Percentiles rank a stretch among this genome's conserved stretches.
Evolutionary conservation across 441 rosid genomes (phyloP).

Genomic region (Macaranga tanarius): DNA sequence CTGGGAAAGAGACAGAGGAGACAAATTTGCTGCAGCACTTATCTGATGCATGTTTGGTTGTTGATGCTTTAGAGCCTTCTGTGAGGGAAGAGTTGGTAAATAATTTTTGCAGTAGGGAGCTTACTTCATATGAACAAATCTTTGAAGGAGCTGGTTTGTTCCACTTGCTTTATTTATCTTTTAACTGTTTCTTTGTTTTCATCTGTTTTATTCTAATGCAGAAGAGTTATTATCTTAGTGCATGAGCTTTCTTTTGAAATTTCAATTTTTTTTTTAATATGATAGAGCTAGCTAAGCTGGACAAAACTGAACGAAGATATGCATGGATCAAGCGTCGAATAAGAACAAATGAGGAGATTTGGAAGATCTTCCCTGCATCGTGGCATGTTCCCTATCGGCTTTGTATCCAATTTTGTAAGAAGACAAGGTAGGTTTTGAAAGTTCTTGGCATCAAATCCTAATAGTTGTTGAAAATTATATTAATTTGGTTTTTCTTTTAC

Average conservation of each 20-base stretch:
- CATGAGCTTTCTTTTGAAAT: constrained; percentile 19
- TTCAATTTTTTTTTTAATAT: constrained; percentile 23
- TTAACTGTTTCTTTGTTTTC: not conserved
- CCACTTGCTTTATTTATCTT: not conserved
- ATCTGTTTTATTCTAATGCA: not conserved
- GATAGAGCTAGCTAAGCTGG: constrained; percentile 94
- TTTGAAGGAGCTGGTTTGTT: constrained; percentile 98
- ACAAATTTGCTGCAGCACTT: constrained; percentile 83
- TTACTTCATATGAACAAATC: constrained; percentile 96
- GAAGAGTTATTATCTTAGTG: not conserved
- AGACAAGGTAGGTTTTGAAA: constrained; percentile 64
- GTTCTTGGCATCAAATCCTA: not conserved
- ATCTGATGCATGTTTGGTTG: constrained; percentile 97
- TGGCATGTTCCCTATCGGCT: constrained; percentile 99
- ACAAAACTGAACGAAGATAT: constrained; percentile 94
- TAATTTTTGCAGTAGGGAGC: constrained; percentile 96
- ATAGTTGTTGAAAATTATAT: not conserved
- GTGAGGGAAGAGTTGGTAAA: constrained; percentile 99
- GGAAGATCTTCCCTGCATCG: constrained; percentile 92
- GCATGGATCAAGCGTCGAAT: constrained; percentile 99
- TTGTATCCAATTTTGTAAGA: constrained; percentile 93
- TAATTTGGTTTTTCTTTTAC: not conserved
- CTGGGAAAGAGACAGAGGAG: constrained; percentile 96
- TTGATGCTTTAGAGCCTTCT: constrained; percentile 98
- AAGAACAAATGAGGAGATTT: constrained; percentile 94